Base-by-base conservation (phyloP, 176 grass and related monocot genomes). In the Saccharum officinarum region DNA sequence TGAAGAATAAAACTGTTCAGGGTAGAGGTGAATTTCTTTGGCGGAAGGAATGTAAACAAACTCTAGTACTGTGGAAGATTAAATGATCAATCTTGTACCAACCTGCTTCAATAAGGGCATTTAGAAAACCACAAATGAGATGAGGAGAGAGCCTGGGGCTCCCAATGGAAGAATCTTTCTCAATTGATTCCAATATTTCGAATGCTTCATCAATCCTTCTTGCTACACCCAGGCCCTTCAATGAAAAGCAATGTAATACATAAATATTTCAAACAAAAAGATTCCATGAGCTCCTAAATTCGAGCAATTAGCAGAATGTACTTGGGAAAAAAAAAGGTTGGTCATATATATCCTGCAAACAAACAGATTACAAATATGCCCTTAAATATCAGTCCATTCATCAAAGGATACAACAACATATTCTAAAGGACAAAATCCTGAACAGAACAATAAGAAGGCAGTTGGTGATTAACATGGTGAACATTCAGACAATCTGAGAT, bases 141-240 rank as follows among this genome's bases (percentile, higher is more conserved):
- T 90, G 89, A 81, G 86, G 83, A 55, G 94, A 97, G 38, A 97
- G 79, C 71, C 36, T 67, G 22, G 87, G 87, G 67, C 82, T 87
- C 84, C 95, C 89, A 78, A n/a, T 44, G 75, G 89, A 86, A 72
- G 89, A 85, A 59, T 85, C 89, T 85, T 91, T 85, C 82, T 95
- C 87, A 70, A 98, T 62, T 46, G 83, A 90, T 87, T 98, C 95
- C 64, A 98, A 83, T 74, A 95, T 85, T 80, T 92, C 82, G 22
- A 98, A 98, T 66, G 95, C 87, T 83, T 93, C 89, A 89, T 98
- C 93, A 37, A 98, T 85, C 89, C 89, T 95, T 89, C 89, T 90
- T 63, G 93, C 82, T 86, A 90, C 66, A 69, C 95, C 95, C 70
- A 98, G 89, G 87, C 95, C 95, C 93, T 98, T 92, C 84, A 84